Conservation (phyloP, 164 flowering plant genomes). For the Houttuynia cordata region DNA sequence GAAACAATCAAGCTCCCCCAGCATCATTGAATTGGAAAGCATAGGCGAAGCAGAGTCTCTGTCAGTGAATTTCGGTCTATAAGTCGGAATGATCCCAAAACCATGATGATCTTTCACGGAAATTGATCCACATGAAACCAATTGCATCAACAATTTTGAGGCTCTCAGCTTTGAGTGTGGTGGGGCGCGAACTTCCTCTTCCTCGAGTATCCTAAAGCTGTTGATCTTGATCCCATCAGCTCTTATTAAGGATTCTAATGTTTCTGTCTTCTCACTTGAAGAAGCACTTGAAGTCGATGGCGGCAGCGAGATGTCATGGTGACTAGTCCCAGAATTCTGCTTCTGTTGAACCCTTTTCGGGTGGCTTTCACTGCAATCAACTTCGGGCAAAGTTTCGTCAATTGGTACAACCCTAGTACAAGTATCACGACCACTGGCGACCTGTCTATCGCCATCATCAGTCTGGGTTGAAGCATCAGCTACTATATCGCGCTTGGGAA, state of each 20-base stretch:
- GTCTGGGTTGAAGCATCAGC: conserved; percentile 92
- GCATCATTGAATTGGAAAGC: conserved; percentile 51
- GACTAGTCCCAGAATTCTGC: conserved; percentile 28
- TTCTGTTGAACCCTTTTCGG: conserved; percentile 17
- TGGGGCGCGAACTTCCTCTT: conserved; percentile 45
- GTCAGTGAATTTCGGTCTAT: conserved; percentile 51
- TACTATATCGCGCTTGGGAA: conserved; percentile 39
- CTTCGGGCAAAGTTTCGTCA: conserved; percentile 33
- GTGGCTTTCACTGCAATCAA: conserved; percentile 18
- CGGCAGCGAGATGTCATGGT: conserved; percentile 46
- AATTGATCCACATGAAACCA: conserved; percentile 91
- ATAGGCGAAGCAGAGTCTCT: conserved; percentile 65
- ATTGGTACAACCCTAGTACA: conserved; percentile 82
- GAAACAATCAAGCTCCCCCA: conserved; percentile 66
- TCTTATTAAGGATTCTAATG: conserved; percentile 81
- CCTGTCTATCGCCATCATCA: conserved; percentile 31
- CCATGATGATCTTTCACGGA: conserved; percentile 73
- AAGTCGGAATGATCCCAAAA: conserved; percentile 68
- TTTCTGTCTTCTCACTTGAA: conserved; percentile 70
- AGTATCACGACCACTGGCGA: conserved; percentile 31
- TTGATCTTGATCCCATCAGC: conserved; percentile 65
- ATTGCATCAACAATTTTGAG: conserved; percentile 72
- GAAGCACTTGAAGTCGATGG: conserved; percentile 60
- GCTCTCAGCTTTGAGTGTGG: conserved; percentile 50
- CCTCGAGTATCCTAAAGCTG: conserved; percentile 62